Conservation (phyloP, 192 early-diverging fungal genomes). For the Linderina pennispora region DNA sequence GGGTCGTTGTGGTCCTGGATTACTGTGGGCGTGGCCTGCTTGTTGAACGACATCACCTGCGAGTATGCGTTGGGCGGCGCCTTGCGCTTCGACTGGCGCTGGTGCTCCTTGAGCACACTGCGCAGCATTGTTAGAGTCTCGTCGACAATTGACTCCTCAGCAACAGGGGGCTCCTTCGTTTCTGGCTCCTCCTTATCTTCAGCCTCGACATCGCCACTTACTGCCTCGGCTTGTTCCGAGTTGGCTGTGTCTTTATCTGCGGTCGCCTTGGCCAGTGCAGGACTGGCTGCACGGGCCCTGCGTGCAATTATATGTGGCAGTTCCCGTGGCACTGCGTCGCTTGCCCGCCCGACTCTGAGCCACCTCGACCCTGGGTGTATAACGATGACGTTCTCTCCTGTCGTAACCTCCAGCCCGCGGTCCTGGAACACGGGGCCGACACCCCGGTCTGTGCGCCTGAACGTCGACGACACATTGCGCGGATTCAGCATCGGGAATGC, state of each 20-base stretch:
- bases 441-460: slow-evolving; percentile 24
- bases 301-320: slow-evolving; percentile 80
- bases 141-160: slow-evolving; percentile 10
- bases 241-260: slow-evolving; percentile 2
- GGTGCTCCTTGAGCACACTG: slow-evolving; percentile 66
- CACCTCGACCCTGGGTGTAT: slow-evolving; percentile 83
- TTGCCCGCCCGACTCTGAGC: slow-evolving; percentile 75
- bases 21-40: slow-evolving; percentile 51
- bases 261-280: slow-evolving; percentile 4
- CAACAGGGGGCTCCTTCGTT: slow-evolving; percentile 9
- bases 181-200: slow-evolving; percentile 1
- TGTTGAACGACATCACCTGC: slow-evolving; percentile 71
- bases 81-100: slow-evolving; percentile 76
- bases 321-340: slow-evolving; percentile 70
- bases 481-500: slow-evolving; percentile 18
- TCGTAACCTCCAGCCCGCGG: slow-evolving; percentile 14
- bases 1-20: slow-evolving; percentile 91
- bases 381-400: slow-evolving; percentile 65
- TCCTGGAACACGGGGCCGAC: slow-evolving; percentile 4
- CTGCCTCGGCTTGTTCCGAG: too few relatives aligned
- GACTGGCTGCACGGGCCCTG: slow-evolving; percentile 22
- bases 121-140: slow-evolving; percentile 48
- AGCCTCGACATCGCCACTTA: background rate
- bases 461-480: slow-evolving; percentile 25
- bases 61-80: slow-evolving; percentile 66